These are phyloP conservation scores for Cytospora mali DNA, from an alignment of 2,329 filamentous ascomycete species.

Conservation along the genomic window DNA sequence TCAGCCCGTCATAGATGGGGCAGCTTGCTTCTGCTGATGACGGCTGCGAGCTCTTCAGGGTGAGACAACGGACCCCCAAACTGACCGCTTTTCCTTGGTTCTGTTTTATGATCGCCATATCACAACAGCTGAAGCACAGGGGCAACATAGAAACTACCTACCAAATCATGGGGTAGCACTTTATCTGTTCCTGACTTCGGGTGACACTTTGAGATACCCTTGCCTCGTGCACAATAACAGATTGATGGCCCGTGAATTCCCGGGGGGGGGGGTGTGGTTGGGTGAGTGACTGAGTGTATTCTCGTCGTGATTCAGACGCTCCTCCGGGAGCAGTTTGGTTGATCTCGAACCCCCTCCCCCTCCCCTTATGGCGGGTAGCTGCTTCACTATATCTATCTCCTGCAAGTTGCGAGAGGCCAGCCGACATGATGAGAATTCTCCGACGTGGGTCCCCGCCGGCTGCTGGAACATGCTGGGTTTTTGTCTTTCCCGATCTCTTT, in stretches of 20 bases:
- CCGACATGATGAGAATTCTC: slow-evolving; percentile 21
- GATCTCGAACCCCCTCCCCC: background rate
- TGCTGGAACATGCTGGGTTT: background rate
- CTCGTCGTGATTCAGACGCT: background rate
- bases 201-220: slow-evolving; percentile 18
- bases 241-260: no score
- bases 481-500: slow-evolving; percentile 1
- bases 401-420: slow-evolving; percentile 11
- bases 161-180: slow-evolving; percentile 15
- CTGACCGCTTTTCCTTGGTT: slow-evolving; percentile 23
- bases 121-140: slow-evolving; percentile 17
- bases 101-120: slow-evolving; percentile 20
- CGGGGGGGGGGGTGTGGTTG: no score
- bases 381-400: slow-evolving; percentile 8
- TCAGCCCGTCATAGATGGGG: background rate
- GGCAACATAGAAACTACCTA: slow-evolving; percentile 2
- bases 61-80: slow-evolving; percentile 20
- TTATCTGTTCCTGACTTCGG: slow-evolving; percentile 20
- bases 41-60: slow-evolving; percentile 5
- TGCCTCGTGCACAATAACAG: background rate
- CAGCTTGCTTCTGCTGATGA: background rate
- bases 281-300: no score
- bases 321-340: background rate
- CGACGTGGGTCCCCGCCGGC: slow-evolving; percentile 15
- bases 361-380: slow-evolving; percentile 11